phyloP scores from a whole-genome alignment of 345 rosid species.

The Toxicodendron radicans region DNA sequence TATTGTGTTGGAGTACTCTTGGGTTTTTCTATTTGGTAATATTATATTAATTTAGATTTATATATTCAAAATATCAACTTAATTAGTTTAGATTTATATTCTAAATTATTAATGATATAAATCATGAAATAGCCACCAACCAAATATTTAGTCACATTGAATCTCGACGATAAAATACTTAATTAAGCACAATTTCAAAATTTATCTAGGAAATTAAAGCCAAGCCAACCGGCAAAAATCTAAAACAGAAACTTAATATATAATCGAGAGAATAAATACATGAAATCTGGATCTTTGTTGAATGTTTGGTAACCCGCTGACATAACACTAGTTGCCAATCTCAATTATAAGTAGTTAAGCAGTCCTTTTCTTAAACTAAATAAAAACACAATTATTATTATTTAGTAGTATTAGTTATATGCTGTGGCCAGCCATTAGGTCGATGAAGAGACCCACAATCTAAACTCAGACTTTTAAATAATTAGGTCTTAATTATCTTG shows the following conservation, averaged over 20 bases:
- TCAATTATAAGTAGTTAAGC: not conserved
- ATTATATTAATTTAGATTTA: not conserved
- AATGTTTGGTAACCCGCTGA: slow-evolving; percentile 5
- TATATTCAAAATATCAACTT: too few relatives aligned
- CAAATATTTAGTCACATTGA: too few relatives aligned
- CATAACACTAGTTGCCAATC: not conserved
- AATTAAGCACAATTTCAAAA: too few relatives aligned
- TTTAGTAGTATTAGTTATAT: not conserved
- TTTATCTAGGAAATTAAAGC: too few relatives aligned
- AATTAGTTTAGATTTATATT: too few relatives aligned
- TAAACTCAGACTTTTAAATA: not conserved
- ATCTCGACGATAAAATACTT: too few relatives aligned
- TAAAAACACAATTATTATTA: not conserved
- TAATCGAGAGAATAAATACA: too few relatives aligned
- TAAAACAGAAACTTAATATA: too few relatives aligned
- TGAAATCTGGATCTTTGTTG: not conserved
- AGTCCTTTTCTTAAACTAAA: not conserved
- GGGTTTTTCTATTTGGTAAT: not conserved
- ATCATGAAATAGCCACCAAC: too few relatives aligned
- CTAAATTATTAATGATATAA: too few relatives aligned
- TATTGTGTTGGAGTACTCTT: too few relatives aligned
- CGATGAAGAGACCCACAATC: not conserved
- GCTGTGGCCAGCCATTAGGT: not conserved
- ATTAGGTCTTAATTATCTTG: not conserved
- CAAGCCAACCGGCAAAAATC: too few relatives aligned